Evolutionary conservation across 371 early-diverging fungal species (phyloP).

Genomic region (Batkoa obscura): DNA sequence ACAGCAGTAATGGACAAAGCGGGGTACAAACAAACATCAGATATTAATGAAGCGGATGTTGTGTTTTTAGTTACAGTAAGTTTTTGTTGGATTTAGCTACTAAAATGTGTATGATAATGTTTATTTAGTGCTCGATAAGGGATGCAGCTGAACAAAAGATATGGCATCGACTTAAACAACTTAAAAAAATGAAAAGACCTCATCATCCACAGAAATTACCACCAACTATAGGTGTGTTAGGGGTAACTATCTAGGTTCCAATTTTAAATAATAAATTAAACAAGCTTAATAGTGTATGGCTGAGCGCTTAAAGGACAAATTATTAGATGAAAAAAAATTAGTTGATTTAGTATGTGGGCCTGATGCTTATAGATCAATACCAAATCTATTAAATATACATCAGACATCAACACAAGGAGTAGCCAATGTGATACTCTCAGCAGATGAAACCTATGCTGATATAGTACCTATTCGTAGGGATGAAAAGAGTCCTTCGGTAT

Average conservation of each 20-base stretch:
- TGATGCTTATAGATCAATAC: constrained; percentile 56
- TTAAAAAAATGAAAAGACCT: constrained; percentile 24
- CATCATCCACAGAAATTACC: constrained; percentile 19
- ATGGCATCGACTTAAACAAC: constrained; percentile 39
- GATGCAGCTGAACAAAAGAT: constrained; percentile 58
- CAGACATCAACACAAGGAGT: constrained; percentile 42
- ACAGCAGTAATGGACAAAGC: constrained; percentile 48
- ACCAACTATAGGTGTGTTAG: constrained; percentile 57
- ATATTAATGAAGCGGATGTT: constrained; percentile 36
- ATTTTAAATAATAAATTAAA: neutral
- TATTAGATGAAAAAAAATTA: constrained; percentile 45
- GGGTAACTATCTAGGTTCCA: constrained; percentile 18
- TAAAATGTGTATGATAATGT: neutral
- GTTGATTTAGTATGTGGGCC: constrained; percentile 68
- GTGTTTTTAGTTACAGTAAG: constrained; percentile 49
- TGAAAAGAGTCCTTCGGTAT: constrained; percentile 32
- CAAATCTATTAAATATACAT: constrained; percentile 42
- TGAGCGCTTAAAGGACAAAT: constrained; percentile 47
- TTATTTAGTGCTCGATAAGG: constrained; percentile 42
- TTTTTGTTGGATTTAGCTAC: neutral
- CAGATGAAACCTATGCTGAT: constrained; percentile 69
- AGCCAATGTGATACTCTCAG: constrained; percentile 64
- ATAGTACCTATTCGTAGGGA: constrained; percentile 53
- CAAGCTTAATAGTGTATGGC: constrained; percentile 38
- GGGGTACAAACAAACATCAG: constrained; percentile 38